Base-by-base conservation (phyloP, 352 stramenopile genomes). In the Phytopythium sindhum region DNA sequence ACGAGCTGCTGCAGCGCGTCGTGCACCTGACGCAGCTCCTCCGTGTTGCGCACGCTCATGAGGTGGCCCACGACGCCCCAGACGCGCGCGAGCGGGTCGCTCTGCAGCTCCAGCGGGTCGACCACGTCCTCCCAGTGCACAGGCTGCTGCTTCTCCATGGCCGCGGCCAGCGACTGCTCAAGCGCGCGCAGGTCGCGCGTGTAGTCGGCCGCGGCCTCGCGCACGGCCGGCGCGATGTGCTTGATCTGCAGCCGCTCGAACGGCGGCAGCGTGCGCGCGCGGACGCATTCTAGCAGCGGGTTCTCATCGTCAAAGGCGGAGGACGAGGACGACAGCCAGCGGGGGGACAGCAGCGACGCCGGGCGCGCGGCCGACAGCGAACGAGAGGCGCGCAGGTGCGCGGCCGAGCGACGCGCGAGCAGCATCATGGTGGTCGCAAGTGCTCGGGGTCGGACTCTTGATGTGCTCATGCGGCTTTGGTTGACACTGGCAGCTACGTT, bases 51-150 rank as follows among this genome's bases (percentile, higher is more conserved):
- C 28, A 99, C 97, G 52, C 95, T 98, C 74, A 98, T 98, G 48
- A 99, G 85, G 78, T 99, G 97, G 31, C 89, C 86, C 26, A 98
- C 96, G 21, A 99, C 79, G 21, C 96, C 95, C 97, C 97, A 99
- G 47, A 94, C 84, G 63, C 95, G 98, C 8, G 81, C 85, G 24
- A 99, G 73, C 37, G 90, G 86, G 61, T 97, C 91, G 45, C 95
- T 88, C 63, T 98, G 92, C 29, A 89, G 74, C 73, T 99, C 95
- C 23, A 99, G 66, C 29, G 89, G 83, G 15, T 98, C 92, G 10
- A 99, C 81, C 0, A 98, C 83, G 24, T 96, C 82, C 1, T 76
- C 68, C 73, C 96, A 99, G 21, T 85, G 75, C 57, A 91, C 67
- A 7, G 71, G 41, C 37, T 69, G 57, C 1, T 67, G 53, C 0